A percentile compares a stretch with the other conserved stretches of the same genome.
phyloP scores from a whole-genome alignment of 1,284 basidiomycete species.

The Ceratobasidium sp. region DNA sequence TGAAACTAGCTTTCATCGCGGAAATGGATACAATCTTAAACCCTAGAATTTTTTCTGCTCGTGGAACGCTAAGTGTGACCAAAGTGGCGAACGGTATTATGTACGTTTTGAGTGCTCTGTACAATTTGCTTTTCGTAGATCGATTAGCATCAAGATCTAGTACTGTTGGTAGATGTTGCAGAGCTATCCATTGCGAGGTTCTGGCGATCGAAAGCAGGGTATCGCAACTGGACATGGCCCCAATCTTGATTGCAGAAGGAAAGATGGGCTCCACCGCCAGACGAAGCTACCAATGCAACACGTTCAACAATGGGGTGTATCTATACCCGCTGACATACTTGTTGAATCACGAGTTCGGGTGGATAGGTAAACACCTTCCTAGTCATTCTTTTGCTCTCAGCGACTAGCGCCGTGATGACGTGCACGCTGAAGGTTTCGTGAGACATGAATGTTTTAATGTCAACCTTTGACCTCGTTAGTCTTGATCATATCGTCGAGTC shows the following conservation, averaged over 20 bases:
- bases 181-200: slow-evolving; percentile 51
- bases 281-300: background rate
- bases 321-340: background rate
- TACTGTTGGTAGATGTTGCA: background rate
- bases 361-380: background rate
- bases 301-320: background rate
- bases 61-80: slow-evolving; percentile 43
- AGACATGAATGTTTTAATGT: background rate
- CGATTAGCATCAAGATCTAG: background rate
- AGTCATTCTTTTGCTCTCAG: background rate
- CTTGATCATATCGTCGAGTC: no score
- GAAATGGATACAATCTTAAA: slow-evolving; percentile 63
- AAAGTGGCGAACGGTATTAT: background rate
- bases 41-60: slow-evolving; percentile 58
- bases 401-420: background rate
- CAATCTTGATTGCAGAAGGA: background rate
- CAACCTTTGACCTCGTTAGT: no score
- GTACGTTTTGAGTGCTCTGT: background rate
- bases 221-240: slow-evolving; percentile 45
- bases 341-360: background rate
- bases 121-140: background rate
- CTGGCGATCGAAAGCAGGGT: slow-evolving; percentile 46
- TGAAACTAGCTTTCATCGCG: slow-evolving; percentile 41
- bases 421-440: background rate
- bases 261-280: background rate